Evolutionary conservation across 2,329 filamentous ascomycete genomes (phyloP).

Genomic region (Lasiodiplodia citricola): DNA sequence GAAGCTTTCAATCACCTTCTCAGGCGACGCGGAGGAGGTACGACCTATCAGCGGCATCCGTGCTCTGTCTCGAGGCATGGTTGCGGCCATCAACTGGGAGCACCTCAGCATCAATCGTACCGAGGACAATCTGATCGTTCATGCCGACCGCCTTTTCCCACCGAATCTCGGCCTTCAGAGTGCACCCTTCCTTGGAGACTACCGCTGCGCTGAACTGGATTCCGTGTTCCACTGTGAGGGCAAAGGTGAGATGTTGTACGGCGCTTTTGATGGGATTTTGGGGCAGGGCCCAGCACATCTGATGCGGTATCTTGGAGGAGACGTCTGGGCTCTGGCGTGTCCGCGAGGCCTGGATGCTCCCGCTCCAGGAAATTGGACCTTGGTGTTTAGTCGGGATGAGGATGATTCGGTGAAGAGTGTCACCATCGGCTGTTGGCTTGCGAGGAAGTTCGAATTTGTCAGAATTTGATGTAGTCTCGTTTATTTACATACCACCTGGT

Average conservation of each 20-base stretch:
- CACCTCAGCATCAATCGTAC: not conserved
- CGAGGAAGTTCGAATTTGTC: not conserved
- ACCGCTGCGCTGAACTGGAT: not conserved
- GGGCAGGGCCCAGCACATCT: conserved; percentile 46
- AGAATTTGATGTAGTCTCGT: not conserved
- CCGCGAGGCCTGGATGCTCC: conserved; percentile 50
- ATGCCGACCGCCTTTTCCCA: not conserved
- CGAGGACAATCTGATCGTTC: not conserved
- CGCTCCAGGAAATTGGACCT: conserved; percentile 52
- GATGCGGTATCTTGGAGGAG: conserved; percentile 46
- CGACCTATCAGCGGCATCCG: not conserved
- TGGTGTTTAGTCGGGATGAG: conserved; percentile 37
- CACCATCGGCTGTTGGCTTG: not conserved
- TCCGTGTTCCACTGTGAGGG: not conserved
- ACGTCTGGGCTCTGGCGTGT: conserved; percentile 48
- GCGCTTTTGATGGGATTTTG: not conserved
- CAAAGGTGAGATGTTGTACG: not conserved
- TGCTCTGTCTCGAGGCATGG: not conserved
- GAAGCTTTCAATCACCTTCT: not conserved
- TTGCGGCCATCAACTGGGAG: not conserved
- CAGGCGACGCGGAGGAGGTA: not conserved
- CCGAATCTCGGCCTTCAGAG: not conserved
- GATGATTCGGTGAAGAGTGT: not conserved
- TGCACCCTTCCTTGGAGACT: not conserved
- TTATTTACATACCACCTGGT: no score